Evolutionary conservation across 1,139 yeast species (phyloP), one percentile per base, ranked within the genome.

Genomic region (Geotrichum carabidarum): DNA sequence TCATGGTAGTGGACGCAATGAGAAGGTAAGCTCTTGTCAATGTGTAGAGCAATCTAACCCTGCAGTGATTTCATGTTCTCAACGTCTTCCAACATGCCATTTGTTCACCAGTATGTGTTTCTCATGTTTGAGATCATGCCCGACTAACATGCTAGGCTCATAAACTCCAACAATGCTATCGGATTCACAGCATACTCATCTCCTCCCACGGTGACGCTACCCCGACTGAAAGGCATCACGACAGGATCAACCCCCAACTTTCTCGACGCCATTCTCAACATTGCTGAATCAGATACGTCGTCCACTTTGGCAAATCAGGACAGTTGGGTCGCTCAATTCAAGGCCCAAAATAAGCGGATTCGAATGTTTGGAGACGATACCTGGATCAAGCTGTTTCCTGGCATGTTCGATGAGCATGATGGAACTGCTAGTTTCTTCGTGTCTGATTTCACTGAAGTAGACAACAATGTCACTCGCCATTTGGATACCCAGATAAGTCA

Each of bases 361-460:
- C 84, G 89, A 65, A 89, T 93, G 79, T 93, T 80, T 72, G 99
- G 99, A 30, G 99, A 93, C 69, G 99, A 93, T 67, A 93, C 99
- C 0, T 94, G 99, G 99, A 72, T 91, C 60, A 91, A 90, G 66
- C 75, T 93, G 48, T 94, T 90, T 62, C 93, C 93, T 0, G 74
- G 71, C 3, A 76, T 77, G 61, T 91, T 93, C 65, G 74, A 75
- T 32, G 75, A 78, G 54, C 72, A 69, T 22, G 99, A 93, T 50
- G 99, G 99, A 1, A 93, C 99, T 0, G 84, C 87, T 49, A 88
- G 97, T 49, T 94, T 93, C 66, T 93, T 87, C 67, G 99, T 94
- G 1, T 84, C 94, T 58, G 98, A 94, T 65, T 93, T 86, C 67
- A 87, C 94, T 0, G 95, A 91, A 60, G 99, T 94, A 5, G 99